A percentile compares a stretch with the other conserved stretches of the same genome.
phyloP scores from a whole-genome alignment of 2,329 filamentous ascomycete species.

The Colletotrichum salicis region DNA sequence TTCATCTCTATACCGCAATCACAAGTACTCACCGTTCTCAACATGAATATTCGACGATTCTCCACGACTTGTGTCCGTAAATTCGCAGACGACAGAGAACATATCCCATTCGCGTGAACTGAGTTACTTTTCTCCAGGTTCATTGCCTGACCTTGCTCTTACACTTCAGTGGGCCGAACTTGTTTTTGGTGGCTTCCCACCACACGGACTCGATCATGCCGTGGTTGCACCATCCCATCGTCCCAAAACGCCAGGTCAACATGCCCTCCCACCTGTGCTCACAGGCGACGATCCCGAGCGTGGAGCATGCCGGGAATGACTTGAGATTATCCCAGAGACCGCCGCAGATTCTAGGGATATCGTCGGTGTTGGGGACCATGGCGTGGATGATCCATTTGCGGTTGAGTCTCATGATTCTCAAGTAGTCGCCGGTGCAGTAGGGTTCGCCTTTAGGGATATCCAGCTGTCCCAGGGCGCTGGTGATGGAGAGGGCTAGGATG shows the following conservation, averaged over 20 bases:
- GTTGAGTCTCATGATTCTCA: not conserved
- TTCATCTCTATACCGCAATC: no score
- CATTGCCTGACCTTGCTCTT: not conserved
- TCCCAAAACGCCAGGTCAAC: not conserved
- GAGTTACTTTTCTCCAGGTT: not conserved
- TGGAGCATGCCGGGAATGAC: not conserved
- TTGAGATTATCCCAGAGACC: not conserved
- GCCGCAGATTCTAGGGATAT: not conserved
- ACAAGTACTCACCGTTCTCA: no score
- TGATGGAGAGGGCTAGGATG: not conserved
- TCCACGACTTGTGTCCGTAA: no score
- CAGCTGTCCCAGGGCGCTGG: not conserved
- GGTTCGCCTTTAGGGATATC: not conserved
- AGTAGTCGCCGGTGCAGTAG: not conserved
- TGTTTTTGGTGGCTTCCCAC: not conserved
- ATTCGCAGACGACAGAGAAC: no score
- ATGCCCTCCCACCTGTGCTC: not conserved
- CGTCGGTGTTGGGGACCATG: not conserved
- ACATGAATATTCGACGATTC: no score
- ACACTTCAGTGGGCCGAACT: not conserved
- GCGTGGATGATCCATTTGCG: not conserved
- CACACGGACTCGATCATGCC: not conserved
- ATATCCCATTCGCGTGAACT: not conserved
- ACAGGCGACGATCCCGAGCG: not conserved
- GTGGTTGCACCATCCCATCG: not conserved